phyloP scores from a whole-genome alignment of 2,329 filamentous ascomycete species.

The Bipolaris victoriae region DNA sequence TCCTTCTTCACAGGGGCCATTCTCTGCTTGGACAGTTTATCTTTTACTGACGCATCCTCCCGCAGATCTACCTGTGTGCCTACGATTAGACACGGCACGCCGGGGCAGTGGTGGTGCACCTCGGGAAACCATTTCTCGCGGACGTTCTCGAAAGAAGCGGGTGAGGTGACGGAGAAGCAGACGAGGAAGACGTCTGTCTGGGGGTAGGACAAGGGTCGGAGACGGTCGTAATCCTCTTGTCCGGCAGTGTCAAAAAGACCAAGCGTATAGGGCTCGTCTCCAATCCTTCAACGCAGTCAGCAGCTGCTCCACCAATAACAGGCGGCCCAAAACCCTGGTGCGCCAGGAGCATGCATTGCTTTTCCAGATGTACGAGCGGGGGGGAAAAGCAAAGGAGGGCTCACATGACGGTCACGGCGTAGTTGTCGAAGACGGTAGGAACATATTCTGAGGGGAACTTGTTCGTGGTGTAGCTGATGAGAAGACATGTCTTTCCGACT shows the following conservation, averaged over 20 bases:
- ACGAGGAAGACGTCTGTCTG: constrained; percentile 99
- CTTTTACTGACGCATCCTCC: constrained; percentile 82
- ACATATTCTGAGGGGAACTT: constrained; percentile 99
- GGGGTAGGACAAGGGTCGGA: constrained; percentile 94
- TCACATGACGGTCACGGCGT: constrained; percentile 99
- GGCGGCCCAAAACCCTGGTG: not conserved
- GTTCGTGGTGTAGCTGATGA: constrained; percentile 99
- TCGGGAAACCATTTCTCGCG: constrained; percentile 99
- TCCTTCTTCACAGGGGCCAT: constrained; percentile 92
- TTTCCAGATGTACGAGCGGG: not conserved
- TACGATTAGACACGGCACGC: constrained; percentile 96
- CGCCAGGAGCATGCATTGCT: not conserved
- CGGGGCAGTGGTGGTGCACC: constrained; percentile 97
- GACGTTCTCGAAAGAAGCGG: constrained; percentile 98
- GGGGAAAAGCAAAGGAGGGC: constrained; percentile 43
- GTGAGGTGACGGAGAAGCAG: constrained; percentile 97
- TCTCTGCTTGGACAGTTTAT: constrained; percentile 94
- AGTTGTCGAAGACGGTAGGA: constrained; percentile 99
- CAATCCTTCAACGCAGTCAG: constrained; percentile 73
- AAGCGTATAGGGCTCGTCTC: constrained; percentile 96
- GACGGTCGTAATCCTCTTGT: constrained; percentile 98
- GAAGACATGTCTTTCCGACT: constrained; percentile 97
- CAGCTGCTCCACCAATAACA: constrained; percentile 16
- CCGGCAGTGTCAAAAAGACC: constrained; percentile 98
- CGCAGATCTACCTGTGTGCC: constrained; percentile 96